These are phyloP conservation scores for Apiospora sp. DNA, from an alignment of 2,329 filamentous ascomycete species.

Conservation along the genomic window DNA sequence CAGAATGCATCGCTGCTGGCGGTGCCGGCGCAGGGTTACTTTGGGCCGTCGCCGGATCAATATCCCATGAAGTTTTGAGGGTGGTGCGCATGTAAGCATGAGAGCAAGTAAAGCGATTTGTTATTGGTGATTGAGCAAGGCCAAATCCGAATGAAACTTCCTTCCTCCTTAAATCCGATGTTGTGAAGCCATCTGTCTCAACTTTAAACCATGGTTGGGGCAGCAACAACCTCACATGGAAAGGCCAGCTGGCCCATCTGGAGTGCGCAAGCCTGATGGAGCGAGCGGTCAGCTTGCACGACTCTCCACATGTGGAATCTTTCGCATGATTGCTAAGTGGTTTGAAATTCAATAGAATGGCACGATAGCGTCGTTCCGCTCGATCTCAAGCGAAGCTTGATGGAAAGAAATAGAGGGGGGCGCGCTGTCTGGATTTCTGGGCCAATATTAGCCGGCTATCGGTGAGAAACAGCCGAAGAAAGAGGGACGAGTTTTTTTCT, in stretches of 20 bases:
- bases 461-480: neutral
- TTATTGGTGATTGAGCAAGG: neutral
- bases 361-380: neutral
- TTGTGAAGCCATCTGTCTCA: neutral
- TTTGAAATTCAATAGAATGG: slow-evolving; percentile 5
- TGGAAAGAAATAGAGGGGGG: neutral
- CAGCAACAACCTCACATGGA: neutral
- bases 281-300: neutral
- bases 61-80: slow-evolving; percentile 24
- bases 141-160: neutral
- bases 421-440: neutral
- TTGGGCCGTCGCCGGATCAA: slow-evolving; percentile 25
- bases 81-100: too few species aligned
- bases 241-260: neutral
- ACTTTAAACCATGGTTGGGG: neutral
- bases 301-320: neutral
- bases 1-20: slow-evolving; percentile 28
- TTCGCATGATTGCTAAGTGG: slow-evolving; percentile 5
- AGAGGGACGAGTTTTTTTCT: neutral
- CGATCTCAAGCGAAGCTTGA: slow-evolving; percentile 5
- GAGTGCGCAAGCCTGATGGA: neutral
- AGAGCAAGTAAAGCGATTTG: too few species aligned
- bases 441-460: slow-evolving; percentile 8
- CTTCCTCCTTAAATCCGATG: neutral
- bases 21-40: slow-evolving; percentile 26